phyloP scores from a whole-genome alignment of 2,329 filamentous ascomycete genomes.

The Fusarium solani-melongenae region DNA sequence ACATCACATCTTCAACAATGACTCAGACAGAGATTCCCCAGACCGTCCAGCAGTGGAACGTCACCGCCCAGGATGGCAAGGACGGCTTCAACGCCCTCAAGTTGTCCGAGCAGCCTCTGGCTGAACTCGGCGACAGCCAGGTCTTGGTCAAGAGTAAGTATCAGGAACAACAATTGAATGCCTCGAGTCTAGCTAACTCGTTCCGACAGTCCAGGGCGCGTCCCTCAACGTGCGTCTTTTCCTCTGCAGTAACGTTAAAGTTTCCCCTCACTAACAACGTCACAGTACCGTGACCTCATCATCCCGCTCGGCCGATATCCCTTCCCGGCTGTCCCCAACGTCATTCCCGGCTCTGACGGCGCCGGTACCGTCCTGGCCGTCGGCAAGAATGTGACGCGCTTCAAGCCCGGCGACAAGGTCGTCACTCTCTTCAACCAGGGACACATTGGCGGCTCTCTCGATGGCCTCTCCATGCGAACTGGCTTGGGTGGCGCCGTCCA shows the following conservation, averaged over 20 bases:
- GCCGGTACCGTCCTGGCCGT: constrained; percentile 65
- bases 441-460: constrained; percentile 59
- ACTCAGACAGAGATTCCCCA: constrained; percentile 42
- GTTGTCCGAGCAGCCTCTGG: constrained; percentile 66
- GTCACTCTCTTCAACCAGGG: constrained; percentile 71
- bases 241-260: not conserved
- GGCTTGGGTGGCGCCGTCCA: constrained; percentile 76
- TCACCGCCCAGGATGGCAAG: constrained; percentile 53
- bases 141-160: constrained; percentile 71
- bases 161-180: not conserved
- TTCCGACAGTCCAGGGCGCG: constrained; percentile 56
- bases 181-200: constrained; percentile 7
- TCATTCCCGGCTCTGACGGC: constrained; percentile 64
- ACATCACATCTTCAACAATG: constrained; percentile 30
- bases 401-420: constrained; percentile 65
- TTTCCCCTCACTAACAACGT: constrained; percentile 5
- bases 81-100: constrained; percentile 69
- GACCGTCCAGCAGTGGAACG: constrained; percentile 67
- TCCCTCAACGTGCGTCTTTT: constrained; percentile 58
- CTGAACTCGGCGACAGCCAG: constrained; percentile 74
- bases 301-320: constrained; percentile 62
- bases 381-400: constrained; percentile 59
- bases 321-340: constrained; percentile 54
- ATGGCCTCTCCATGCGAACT: constrained; percentile 51
- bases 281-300: constrained; percentile 63